Percentiles rank a stretch among this genome's conserved stretches.
These are phyloP conservation scores for Trichosanthes truncata DNA, from an alignment of 306 rosid species.

Conservation along the genomic window DNA sequence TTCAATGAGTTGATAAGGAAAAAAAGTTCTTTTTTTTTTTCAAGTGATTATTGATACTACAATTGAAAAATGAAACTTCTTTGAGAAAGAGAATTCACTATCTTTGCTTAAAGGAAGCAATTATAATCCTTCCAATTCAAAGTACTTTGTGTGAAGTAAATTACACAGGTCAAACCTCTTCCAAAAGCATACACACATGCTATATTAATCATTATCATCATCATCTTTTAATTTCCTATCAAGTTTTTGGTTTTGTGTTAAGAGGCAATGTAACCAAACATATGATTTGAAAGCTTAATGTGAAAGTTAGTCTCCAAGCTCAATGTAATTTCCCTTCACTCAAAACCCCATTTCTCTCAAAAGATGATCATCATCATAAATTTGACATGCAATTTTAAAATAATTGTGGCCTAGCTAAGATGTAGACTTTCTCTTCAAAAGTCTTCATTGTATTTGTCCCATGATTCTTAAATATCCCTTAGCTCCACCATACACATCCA, in stretches of 20 bases:
- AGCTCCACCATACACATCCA: neutral
- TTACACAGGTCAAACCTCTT: neutral
- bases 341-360: neutral
- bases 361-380: neutral
- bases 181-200: neutral
- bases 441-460: constrained; percentile 1
- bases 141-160: neutral
- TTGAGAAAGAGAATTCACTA: neutral
- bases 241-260: neutral
- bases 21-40: neutral
- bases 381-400: neutral
- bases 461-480: neutral
- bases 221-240: neutral
- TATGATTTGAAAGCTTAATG: neutral
- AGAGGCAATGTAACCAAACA: constrained; percentile 2
- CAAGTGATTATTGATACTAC: neutral
- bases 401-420: neutral
- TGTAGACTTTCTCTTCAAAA: neutral
- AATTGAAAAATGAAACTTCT: neutral
- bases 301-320: neutral
- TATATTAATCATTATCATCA: neutral
- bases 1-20: neutral
- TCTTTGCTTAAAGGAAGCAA: neutral
- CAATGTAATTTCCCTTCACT: neutral
- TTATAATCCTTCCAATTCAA: neutral